phyloP scores from a whole-genome alignment of 2,329 filamentous ascomycete genomes.

The Apiospora pterosperma region DNA sequence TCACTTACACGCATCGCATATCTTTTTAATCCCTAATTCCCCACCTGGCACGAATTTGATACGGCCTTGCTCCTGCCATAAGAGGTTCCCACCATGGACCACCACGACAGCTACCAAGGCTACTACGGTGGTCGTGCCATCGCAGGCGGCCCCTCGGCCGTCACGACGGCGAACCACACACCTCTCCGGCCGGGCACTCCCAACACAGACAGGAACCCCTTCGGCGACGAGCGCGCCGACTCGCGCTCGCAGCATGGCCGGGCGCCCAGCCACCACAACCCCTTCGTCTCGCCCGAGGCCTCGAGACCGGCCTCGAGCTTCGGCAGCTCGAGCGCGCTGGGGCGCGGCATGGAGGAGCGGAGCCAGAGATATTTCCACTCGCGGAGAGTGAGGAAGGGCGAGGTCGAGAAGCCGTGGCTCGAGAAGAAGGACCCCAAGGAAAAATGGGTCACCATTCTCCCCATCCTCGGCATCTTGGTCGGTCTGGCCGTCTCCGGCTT shows the following conservation, averaged over 20 bases:
- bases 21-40: background rate
- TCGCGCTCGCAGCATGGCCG: conserved; percentile 26
- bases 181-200: conserved; percentile 36
- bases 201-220: conserved; percentile 37
- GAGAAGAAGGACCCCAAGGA: conserved; percentile 71
- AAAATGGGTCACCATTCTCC: conserved; percentile 84
- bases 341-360: conserved; percentile 33
- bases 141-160: conserved; percentile 26
- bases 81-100: background rate
- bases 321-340: conserved; percentile 39
- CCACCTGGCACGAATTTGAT: background rate
- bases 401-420: conserved; percentile 75
- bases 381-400: conserved; percentile 66
- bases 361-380: conserved; percentile 67
- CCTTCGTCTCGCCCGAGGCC: conserved; percentile 21
- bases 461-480: conserved; percentile 65
- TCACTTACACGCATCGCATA: background rate
- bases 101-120: background rate
- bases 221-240: conserved; percentile 33
- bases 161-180: conserved; percentile 32
- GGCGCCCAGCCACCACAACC: conserved; percentile 8
- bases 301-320: conserved; percentile 48
- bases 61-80: background rate
- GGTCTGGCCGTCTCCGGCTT: conserved; percentile 67
- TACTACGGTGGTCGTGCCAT: conserved; percentile 15